Percentiles rank a stretch among this genome's conserved stretches.
Evolutionary conservation across 495 filamentous ascomycete species (phyloP).

Genomic region (Podospora sp.): DNA sequence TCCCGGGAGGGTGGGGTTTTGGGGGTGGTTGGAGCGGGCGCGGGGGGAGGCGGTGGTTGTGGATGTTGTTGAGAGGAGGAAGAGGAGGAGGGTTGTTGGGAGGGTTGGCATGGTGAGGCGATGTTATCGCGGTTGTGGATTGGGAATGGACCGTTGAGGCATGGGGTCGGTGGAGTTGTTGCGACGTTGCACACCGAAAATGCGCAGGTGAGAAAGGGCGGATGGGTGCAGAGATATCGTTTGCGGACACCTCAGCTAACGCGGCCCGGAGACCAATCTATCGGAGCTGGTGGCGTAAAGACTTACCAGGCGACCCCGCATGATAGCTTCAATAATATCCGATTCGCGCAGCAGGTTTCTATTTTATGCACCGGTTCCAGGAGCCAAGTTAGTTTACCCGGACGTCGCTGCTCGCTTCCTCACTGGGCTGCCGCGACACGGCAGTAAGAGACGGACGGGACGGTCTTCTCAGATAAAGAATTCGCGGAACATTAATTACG

Average conservation of each 20-base stretch:
- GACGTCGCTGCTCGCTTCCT: neutral
- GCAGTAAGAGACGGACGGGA: neutral
- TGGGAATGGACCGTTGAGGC: too few species aligned
- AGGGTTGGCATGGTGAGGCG: too few species aligned
- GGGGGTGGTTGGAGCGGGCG: neutral
- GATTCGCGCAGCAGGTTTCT: neutral
- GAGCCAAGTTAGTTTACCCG: neutral
- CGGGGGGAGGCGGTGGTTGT: neutral
- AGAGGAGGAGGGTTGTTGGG: too few species aligned
- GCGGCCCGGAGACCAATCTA: neutral
- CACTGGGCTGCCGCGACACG: neutral
- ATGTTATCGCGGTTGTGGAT: too few species aligned
- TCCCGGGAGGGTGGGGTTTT: neutral
- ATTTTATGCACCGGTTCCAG: neutral
- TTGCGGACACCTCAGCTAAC: neutral
- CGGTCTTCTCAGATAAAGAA: neutral
- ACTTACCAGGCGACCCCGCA: neutral
- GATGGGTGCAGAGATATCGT: neutral
- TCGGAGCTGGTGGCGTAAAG: neutral
- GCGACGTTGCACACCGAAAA: too few species aligned
- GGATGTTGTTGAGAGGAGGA: too few species aligned
- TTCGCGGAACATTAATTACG: neutral
- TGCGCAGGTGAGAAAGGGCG: neutral
- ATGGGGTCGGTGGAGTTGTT: too few species aligned
- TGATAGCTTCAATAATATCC: neutral